Evolutionary conservation across 805 yeast species (phyloP).

Genomic region (Sugiyamaella valdiviana): DNA sequence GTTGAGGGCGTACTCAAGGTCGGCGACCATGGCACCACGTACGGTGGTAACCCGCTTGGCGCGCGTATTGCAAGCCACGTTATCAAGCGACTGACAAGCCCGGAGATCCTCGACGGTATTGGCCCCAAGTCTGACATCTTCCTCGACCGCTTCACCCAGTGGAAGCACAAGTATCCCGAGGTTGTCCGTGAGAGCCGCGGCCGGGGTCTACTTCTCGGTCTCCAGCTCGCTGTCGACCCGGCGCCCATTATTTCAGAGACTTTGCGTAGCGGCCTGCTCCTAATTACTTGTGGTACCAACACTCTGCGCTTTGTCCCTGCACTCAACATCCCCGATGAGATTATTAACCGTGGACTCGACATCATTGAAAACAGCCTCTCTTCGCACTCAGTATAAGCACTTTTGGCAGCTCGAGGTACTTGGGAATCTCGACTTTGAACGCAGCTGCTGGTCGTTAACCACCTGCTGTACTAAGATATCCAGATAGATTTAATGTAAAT

Average conservation of each 20-base stretch:
- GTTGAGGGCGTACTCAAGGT: conserved; percentile 68
- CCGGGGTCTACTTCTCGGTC: conserved; percentile 79
- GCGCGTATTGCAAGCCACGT: conserved; percentile 76
- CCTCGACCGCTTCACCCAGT: conserved; percentile 35
- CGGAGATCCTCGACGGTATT: conserved; percentile 56
- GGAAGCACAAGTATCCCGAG: conserved; percentile 52
- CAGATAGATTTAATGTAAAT: no score
- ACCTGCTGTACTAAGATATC: not conserved
- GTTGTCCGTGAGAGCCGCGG: conserved; percentile 72
- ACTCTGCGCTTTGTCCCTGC: conserved; percentile 92
- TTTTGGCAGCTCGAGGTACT: conserved; percentile 25
- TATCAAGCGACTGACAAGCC: conserved; percentile 56
- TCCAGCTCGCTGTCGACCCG: conserved; percentile 68
- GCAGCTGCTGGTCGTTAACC: not conserved
- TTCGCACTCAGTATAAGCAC: not conserved
- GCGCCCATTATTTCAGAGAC: conserved; percentile 56
- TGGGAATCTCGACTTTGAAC: not conserved
- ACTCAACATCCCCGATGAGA: conserved; percentile 67
- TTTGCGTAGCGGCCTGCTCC: conserved; percentile 71
- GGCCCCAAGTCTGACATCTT: conserved; percentile 54
- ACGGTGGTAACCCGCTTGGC: conserved; percentile 95
- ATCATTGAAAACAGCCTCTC: conserved; percentile 52
- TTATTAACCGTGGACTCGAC: conserved; percentile 62
- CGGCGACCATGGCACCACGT: conserved; percentile 98
- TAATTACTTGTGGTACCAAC: conserved; percentile 88